Evolutionary conservation across 352 stramenopile species (phyloP).

Genomic region (Phytophthora podocarpi): DNA sequence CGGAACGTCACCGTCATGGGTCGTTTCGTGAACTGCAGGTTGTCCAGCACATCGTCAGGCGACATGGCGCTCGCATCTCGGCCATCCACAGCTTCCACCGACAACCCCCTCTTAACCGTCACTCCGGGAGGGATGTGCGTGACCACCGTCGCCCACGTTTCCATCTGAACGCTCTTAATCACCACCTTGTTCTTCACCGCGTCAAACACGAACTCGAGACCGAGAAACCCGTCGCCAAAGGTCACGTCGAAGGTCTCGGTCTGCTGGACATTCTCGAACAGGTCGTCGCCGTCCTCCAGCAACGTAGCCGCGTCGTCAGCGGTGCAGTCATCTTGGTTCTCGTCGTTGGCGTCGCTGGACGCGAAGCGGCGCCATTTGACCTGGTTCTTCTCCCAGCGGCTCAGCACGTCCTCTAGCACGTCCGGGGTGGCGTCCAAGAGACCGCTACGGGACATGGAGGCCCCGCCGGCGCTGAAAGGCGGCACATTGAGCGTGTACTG

Average conservation of each 20-base stretch:
- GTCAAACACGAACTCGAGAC: conserved; percentile 75
- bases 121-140: conserved; percentile 48
- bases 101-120: conserved; percentile 54
- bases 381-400: conserved; percentile 65
- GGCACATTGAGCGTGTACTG: conserved; percentile 85
- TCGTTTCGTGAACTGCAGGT: conserved; percentile 62
- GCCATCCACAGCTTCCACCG: conserved; percentile 73
- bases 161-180: conserved; percentile 61
- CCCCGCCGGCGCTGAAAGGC: conserved; percentile 33
- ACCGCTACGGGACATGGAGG: conserved; percentile 20
- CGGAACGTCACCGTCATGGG: conserved; percentile 73
- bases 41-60: conserved; percentile 64
- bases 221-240: conserved; percentile 75
- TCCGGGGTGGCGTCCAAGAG: conserved; percentile 41
- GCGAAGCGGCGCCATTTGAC: conserved; percentile 52
- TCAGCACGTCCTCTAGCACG: conserved; percentile 51
- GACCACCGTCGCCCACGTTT: conserved; percentile 33
- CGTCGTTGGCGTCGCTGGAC: conserved; percentile 9
- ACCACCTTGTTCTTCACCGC: conserved; percentile 55
- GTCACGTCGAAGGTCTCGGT: conserved; percentile 70
- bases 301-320: not conserved
- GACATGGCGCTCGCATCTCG: conserved; percentile 33
- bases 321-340: conserved; percentile 1
- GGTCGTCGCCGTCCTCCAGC: conserved; percentile 25
- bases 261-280: conserved; percentile 29